phyloP scores from a whole-genome alignment of 768 basidiomycete genomes.

The Leccinum obscurum region DNA sequence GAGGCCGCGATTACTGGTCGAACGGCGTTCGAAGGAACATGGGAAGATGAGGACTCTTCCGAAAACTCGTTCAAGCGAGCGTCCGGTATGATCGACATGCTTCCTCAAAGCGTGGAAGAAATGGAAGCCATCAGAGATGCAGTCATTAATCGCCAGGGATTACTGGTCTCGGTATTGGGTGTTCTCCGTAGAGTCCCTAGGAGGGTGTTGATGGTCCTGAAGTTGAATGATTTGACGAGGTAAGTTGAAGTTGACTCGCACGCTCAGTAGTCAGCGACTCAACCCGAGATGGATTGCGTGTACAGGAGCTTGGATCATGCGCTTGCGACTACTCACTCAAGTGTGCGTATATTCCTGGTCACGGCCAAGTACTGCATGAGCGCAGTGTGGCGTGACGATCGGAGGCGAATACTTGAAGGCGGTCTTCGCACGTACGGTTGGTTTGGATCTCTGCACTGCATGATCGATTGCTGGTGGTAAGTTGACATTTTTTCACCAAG shows the following conservation, averaged over 20 bases:
- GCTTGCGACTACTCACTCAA: conserved; percentile 84
- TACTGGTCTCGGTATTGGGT: conserved; percentile 84
- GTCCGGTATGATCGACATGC: conserved; percentile 74
- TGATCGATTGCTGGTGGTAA: conserved; percentile 75
- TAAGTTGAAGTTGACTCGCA: conserved; percentile 25
- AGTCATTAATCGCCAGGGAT: conserved; percentile 77
- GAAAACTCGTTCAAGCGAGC: conserved; percentile 53
- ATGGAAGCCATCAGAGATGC: conserved; percentile 80
- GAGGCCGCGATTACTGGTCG: conserved; percentile 92
- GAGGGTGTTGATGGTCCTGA: conserved; percentile 80
- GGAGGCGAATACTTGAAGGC: conserved; percentile 46
- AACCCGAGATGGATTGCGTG: neutral
- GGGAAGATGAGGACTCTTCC: conserved; percentile 41
- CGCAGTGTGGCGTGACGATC: conserved; percentile 78
- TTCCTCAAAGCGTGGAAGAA: conserved; percentile 72
- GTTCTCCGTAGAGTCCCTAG: conserved; percentile 85
- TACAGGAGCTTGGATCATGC: conserved; percentile 77
- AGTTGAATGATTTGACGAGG: conserved; percentile 84
- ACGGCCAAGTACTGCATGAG: conserved; percentile 85
- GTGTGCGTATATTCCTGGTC: conserved; percentile 87
- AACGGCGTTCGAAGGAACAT: conserved; percentile 67
- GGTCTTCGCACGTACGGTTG: conserved; percentile 49
- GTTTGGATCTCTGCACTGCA: conserved; percentile 47
- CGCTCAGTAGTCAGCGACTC: neutral
- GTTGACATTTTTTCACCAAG: conserved; percentile 26